phyloP scores from a whole-genome alignment of 306 rosid species.

The Echinosophora koreensis region DNA sequence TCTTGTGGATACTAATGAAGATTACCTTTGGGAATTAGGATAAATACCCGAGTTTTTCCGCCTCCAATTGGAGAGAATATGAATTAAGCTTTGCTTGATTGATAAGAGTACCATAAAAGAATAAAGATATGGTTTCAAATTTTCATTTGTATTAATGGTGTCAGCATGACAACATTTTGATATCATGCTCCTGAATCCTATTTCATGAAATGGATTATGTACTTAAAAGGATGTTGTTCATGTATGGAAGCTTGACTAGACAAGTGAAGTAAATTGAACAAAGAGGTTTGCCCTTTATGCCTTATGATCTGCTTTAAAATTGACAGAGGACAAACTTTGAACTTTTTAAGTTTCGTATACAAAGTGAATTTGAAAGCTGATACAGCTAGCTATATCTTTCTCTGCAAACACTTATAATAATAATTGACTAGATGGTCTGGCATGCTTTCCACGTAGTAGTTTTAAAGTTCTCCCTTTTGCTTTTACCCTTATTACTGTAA shows the following conservation, averaged over 20 bases:
- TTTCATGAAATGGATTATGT: constrained; percentile 38
- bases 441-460: constrained; percentile 28
- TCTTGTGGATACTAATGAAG: too few relatives aligned
- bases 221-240: constrained; percentile 37
- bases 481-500: constrained; percentile 22
- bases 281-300: constrained; percentile 40
- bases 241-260: constrained; percentile 11
- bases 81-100: constrained; percentile 36
- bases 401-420: constrained; percentile 41
- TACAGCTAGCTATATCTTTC: constrained; percentile 10
- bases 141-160: constrained; percentile 20
- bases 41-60: constrained; percentile 30
- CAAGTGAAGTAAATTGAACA: constrained; percentile 1
- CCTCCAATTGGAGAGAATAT: constrained; percentile 24
- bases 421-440: constrained; percentile 43
- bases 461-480: constrained; percentile 2
- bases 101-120: constrained; percentile 42
- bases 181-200: constrained; percentile 30
- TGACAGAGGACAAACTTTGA: constrained; percentile 34
- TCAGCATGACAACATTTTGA: constrained; percentile 43
- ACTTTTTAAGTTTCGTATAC: constrained; percentile 31
- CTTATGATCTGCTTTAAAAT: constrained; percentile 33
- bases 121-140: neutral
- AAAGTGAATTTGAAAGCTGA: constrained; percentile 19
- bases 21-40: too few relatives aligned